phyloP scores from a whole-genome alignment of 2,329 filamentous ascomycete genomes.

The Polytolypa hystricis region DNA sequence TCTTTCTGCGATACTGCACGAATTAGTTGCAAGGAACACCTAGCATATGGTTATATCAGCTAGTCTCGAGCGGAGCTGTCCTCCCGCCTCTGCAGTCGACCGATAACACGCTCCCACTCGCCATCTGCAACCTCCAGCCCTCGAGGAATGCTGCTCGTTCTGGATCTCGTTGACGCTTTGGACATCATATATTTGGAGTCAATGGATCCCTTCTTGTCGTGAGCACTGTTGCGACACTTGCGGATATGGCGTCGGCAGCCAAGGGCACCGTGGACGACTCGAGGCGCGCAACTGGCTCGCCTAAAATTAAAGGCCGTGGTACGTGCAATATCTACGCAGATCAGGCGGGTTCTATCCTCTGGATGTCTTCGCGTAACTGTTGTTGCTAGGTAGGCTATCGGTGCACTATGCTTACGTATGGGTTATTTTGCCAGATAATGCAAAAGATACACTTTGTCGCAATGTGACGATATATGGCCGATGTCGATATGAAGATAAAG shows the following conservation, averaged over 20 bases:
- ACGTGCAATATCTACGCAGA: slow-evolving; percentile 14
- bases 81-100: no score
- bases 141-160: slow-evolving; percentile 30
- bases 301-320: slow-evolving; percentile 40
- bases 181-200: slow-evolving; percentile 22
- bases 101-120: slow-evolving; percentile 11
- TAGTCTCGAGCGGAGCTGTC: no score
- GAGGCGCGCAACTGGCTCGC: slow-evolving; percentile 35
- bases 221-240: slow-evolving; percentile 21
- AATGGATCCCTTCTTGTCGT: slow-evolving; percentile 31
- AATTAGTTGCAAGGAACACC: no score
- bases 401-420: no score
- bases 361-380: slow-evolving; percentile 4
- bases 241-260: slow-evolving; percentile 34
- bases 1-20: no score
- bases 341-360: neutral
- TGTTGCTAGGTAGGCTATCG: no score
- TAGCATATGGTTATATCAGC: no score
- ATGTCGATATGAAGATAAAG: slow-evolving; percentile 83
- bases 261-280: slow-evolving; percentile 35
- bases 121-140: no score
- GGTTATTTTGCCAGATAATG: slow-evolving; percentile 49
- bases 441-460: slow-evolving; percentile 80
- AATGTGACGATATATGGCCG: slow-evolving; percentile 91
- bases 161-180: slow-evolving; percentile 16